Base-by-base conservation (phyloP, 2,329 filamentous ascomycete genomes). In the Onygenales sp. region DNA sequence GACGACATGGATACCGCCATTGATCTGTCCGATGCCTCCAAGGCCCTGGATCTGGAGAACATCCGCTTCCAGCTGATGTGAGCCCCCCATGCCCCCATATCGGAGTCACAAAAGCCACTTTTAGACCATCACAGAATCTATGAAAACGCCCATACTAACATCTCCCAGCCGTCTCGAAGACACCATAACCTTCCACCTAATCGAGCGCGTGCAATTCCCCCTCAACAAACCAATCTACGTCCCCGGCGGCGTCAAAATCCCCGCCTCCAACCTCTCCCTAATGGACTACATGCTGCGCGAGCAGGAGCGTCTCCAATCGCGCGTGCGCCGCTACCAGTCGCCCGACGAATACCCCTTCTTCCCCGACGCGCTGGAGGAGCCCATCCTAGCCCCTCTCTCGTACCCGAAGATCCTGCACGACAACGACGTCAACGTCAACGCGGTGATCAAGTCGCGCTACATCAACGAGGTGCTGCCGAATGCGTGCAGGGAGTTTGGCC, bases 331-430 rank as follows among this genome's bases (percentile, higher is more conserved):
- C 67, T 98, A 90, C 77, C 85, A 98, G 69, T 89, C 89, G 0
- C 93, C 93, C 40, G 93, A 98, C 77, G 93, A 98, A 74, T 92
- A 95, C 70, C 88, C 93, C 21, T 98, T 97, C 82, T 98, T 96
- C 75, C 88, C 90, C 1, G 80, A 87, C 33, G 85, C 82, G 8
- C 76, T 96, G 42, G 82, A 88, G 63, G 77, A 79, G 52, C 88
- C 92, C 31, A 87, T 98, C 57, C 81, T 98, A n/a, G 84, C 87
- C 61, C 87, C 90, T 7, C 79, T 98, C 61, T 71, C 87, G 67
- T 98, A 98, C 74, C 93, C 93, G 10, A 77, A 79, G 65, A 89
- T 98, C 65, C 80, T 98, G 50, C 86, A 96, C 71, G 75, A 80
- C 45, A 97, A 98, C 77, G 71, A 86, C 64, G 90, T 98, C 67